Base-by-base conservation (phyloP, 768 basidiomycete genomes). In the Hypsizygus marmoreus region DNA sequence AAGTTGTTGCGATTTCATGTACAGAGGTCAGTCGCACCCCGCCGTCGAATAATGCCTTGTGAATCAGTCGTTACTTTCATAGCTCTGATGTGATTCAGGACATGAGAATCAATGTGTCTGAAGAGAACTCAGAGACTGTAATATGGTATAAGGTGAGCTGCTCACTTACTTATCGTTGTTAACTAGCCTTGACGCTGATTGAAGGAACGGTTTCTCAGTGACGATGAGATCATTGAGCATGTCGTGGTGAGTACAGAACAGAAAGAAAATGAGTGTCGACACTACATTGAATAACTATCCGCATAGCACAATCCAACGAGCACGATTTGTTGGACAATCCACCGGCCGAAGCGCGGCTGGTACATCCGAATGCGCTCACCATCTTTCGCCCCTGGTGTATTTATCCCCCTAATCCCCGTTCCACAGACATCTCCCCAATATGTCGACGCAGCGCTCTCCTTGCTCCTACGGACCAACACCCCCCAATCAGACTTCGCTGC, bases 321-420 rank as follows among this genome's bases (percentile, higher is more conserved):
- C 17, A 75, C 76, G 0, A 62, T 88, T 2, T 74, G 77, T 44
- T 92, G 90, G 90, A 79, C 79, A 8, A 80, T 91, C 20, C 90
- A 91, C 60, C 79, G 82, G 4, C 90, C 90, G 1, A 80, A 82
- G 46, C 80, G 85, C 22, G 90, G 90, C 34, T 92, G 90, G 90
- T 92, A 91, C 63, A 81, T 92, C 48, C 85, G 85, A 31, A 68
- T 92, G 19, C 79, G 86, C 26, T 70, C 86, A 2, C 89, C 90
- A 0, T 56, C 73, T 4, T 91, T 90, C 51, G 84, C 87, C 0
- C 82, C 79, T 10, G 73, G 77, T 3, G 71, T 75, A 9, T 81
- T 72, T 50, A 84, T 84, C 22, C 74, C 80, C 1, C 58, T 84
- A 6, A 65, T 71, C 17, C 80, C 82, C 7, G 67, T 83, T 0